Evolutionary conservation across 495 filamentous ascomycete genomes (phyloP).

Genomic region (Mycothermus thermophilus): DNA sequence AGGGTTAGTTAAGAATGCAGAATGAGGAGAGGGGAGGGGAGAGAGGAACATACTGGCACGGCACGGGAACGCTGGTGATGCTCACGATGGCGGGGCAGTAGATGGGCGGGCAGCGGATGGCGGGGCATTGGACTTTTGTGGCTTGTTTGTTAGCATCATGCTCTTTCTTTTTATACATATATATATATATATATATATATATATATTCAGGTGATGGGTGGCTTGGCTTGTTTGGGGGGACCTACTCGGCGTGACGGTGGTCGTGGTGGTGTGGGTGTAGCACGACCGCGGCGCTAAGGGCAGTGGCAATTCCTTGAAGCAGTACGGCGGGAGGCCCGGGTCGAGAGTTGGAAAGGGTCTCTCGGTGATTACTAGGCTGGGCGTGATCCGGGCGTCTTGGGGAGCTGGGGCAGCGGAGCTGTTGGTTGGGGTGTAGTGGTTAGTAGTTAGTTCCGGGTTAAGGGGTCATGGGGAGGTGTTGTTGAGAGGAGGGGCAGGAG

Average conservation of each 20-base stretch:
- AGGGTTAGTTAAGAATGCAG: too few relatives aligned
- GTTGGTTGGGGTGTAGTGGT: background rate
- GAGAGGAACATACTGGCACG: conserved; percentile 15
- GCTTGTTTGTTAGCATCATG: too few relatives aligned
- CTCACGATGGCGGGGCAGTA: conserved; percentile 17
- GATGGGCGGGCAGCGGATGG: conserved; percentile 2
- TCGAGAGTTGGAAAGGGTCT: background rate
- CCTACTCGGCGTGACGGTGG: conserved; percentile 3
- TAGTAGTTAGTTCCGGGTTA: too few relatives aligned
- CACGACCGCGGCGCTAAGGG: conserved; percentile 2
- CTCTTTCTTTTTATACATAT: too few relatives aligned
- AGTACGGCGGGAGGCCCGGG: background rate
- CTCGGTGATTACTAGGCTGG: background rate
- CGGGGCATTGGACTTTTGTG: conserved; percentile 1
- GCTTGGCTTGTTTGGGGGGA: background rate
- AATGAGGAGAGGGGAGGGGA: background rate
- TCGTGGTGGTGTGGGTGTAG: conserved; percentile 9
- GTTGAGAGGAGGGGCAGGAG: too few relatives aligned
- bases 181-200: too few relatives aligned
- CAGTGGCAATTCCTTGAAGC: background rate
- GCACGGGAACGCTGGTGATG: conserved; percentile 18
- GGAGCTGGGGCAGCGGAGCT: conserved; percentile 2
- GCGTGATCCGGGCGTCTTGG: background rate
- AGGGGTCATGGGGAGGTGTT: too few relatives aligned
- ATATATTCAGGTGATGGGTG: background rate